Conservation (phyloP, 345 rosid species). For the Eucalyptus globulus region DNA sequence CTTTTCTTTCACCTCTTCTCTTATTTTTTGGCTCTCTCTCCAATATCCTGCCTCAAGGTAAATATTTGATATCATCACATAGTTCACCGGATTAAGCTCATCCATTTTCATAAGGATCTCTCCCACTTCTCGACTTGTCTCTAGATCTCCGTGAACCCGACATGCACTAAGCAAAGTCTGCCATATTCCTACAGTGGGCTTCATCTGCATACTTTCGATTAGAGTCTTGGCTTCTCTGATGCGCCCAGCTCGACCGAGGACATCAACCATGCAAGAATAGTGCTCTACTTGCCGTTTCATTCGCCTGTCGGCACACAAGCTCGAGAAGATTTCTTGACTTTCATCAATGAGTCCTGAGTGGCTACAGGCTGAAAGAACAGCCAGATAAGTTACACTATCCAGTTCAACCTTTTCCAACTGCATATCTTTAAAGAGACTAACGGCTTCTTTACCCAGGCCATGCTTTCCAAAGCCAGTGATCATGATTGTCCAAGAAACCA, state of each 20-base stretch:
- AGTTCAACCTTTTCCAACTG: slow-evolving; percentile 35
- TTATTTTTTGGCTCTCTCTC: slow-evolving; percentile 45
- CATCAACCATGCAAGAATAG: slow-evolving; percentile 81
- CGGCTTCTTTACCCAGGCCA: slow-evolving; percentile 65
- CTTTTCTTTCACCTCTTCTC: slow-evolving; percentile 33
- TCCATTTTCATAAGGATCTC: slow-evolving; percentile 45
- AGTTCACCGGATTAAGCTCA: slow-evolving; percentile 52
- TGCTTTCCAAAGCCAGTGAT: slow-evolving; percentile 91
- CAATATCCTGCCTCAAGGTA: slow-evolving; percentile 68
- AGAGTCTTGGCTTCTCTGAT: slow-evolving; percentile 61
- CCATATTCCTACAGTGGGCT: slow-evolving; percentile 70
- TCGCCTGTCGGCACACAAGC: slow-evolving; percentile 17
- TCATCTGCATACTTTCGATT: slow-evolving; percentile 52
- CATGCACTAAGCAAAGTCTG: slow-evolving; percentile 88
- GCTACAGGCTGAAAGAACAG: slow-evolving; percentile 75
- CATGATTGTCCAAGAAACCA: slow-evolving; percentile 86
- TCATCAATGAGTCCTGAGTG: slow-evolving; percentile 72
- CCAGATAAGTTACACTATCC: slow-evolving; percentile 72
- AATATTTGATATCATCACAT: slow-evolving; percentile 77
- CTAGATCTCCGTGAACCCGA: slow-evolving; percentile 53
- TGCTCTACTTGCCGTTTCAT: slow-evolving; percentile 63
- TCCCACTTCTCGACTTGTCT: slow-evolving; percentile 60
- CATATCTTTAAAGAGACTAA: slow-evolving; percentile 44
- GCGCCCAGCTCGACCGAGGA: slow-evolving; percentile 69
- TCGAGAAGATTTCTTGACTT: slow-evolving; percentile 48